These are phyloP conservation scores for Bonia amplexicaulis DNA, from an alignment of 176 grass and related monocot genomes.

Conservation along the genomic window DNA sequence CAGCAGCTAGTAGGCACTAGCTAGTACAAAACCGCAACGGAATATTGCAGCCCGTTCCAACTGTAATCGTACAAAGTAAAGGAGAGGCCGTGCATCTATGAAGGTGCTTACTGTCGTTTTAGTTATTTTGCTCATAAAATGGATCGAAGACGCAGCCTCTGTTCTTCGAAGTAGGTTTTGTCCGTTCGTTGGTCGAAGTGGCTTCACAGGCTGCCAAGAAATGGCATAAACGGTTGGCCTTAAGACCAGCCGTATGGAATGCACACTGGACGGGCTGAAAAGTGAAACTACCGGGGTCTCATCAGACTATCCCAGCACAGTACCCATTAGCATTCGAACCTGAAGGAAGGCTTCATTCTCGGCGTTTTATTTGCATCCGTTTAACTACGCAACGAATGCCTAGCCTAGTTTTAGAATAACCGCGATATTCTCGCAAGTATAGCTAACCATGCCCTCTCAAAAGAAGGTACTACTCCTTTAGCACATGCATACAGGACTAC, in stretches of 20 bases:
- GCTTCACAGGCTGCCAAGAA: background rate
- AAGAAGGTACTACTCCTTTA: background rate
- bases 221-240: background rate
- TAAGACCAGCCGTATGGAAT: background rate
- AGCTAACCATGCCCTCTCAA: background rate
- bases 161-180: background rate
- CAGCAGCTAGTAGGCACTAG: background rate
- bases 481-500: background rate
- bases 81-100: background rate
- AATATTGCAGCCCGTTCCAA: background rate
- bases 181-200: background rate
- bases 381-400: background rate
- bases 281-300: background rate
- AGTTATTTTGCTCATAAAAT: background rate
- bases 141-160: background rate
- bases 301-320: background rate
- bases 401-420: background rate
- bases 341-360: background rate
- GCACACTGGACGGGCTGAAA: background rate
- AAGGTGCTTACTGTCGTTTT: background rate
- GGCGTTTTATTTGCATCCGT: background rate
- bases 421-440: background rate
- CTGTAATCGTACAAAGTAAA: background rate
- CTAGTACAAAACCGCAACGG: background rate
- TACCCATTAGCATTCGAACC: background rate